phyloP scores from a whole-genome alignment of 495 filamentous ascomycete species.

The Alectoria sarmentosa region DNA sequence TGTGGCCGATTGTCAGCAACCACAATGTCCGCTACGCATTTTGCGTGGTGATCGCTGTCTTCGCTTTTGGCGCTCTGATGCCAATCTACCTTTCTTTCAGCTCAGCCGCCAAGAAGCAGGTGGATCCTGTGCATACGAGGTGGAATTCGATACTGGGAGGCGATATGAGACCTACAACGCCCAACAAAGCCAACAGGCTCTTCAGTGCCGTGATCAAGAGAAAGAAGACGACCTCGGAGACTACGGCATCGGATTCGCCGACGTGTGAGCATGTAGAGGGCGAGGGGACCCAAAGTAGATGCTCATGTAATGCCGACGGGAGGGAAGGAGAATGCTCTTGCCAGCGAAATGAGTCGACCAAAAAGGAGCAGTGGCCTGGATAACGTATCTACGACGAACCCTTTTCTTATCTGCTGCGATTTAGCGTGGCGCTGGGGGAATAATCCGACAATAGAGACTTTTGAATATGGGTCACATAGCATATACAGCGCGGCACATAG shows the following conservation, averaged over 20 bases:
- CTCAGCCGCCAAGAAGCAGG: conserved; percentile 51
- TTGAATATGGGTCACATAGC: too few relatives aligned
- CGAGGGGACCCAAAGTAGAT: not conserved
- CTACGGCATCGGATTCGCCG: not conserved
- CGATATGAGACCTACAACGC: not conserved
- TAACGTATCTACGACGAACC: not conserved
- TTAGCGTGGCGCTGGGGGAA: conserved; percentile 13
- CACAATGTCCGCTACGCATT: conserved; percentile 43
- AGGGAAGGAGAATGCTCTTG: not conserved
- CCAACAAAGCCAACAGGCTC: conserved; percentile 8
- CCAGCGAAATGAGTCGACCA: not conserved
- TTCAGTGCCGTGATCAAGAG: conserved; percentile 17
- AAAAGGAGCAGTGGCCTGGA: not conserved
- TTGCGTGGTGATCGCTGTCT: conserved; percentile 52
- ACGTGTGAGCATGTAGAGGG: conserved; percentile 16
- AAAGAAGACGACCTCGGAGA: conserved; percentile 7
- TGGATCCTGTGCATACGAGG: conserved; percentile 43
- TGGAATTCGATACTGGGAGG: conserved; percentile 5
- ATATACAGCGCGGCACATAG: not conserved
- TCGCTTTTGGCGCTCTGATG: conserved; percentile 49
- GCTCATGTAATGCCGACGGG: not conserved
- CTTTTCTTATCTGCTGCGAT: conserved; percentile 6
- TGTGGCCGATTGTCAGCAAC: conserved; percentile 34
- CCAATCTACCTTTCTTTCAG: conserved; percentile 53
- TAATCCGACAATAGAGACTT: too few relatives aligned